Conservation (phyloP, 164 flowering plant genomes). For the Malania oleifera region DNA sequence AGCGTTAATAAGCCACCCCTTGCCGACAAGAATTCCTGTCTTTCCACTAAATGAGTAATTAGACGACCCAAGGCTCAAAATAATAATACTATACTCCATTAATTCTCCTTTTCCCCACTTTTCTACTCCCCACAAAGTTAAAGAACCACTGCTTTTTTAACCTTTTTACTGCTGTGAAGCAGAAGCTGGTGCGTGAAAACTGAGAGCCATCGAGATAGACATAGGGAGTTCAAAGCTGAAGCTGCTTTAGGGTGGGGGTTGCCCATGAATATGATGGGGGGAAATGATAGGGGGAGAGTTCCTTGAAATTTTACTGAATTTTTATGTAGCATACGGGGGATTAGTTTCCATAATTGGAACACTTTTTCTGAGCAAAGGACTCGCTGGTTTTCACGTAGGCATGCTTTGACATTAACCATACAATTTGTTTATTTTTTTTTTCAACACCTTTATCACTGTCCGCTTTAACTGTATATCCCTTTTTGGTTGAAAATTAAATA, state of each 20-base stretch:
- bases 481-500: too few relatives aligned
- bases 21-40: constrained; percentile 48
- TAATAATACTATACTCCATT: constrained; percentile 14
- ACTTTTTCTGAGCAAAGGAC: too few relatives aligned
- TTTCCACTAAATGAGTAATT: constrained; percentile 33
- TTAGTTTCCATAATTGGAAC: constrained; percentile 6
- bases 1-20: constrained; percentile 14
- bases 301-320: background rate
- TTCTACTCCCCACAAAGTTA: constrained; percentile 19
- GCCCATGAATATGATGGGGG: constrained; percentile 3
- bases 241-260: constrained; percentile 11
- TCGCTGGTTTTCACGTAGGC: too few relatives aligned
- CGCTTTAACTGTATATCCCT: too few relatives aligned
- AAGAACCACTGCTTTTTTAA: constrained; percentile 11
- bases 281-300: constrained; percentile 6
- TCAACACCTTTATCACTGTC: too few relatives aligned
- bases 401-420: too few relatives aligned
- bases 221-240: background rate
- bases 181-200: constrained; percentile 13
- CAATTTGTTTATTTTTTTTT: too few relatives aligned
- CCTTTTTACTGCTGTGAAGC: constrained; percentile 17
- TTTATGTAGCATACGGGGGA: background rate
- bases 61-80: constrained; percentile 13
- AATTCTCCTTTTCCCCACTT: constrained; percentile 14
- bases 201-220: constrained; percentile 10